Percentiles rank a stretch among this genome's conserved stretches.
Evolutionary conservation across 108 stramenopile species (phyloP).

Genomic region (Poteriospumella lacustris): DNA sequence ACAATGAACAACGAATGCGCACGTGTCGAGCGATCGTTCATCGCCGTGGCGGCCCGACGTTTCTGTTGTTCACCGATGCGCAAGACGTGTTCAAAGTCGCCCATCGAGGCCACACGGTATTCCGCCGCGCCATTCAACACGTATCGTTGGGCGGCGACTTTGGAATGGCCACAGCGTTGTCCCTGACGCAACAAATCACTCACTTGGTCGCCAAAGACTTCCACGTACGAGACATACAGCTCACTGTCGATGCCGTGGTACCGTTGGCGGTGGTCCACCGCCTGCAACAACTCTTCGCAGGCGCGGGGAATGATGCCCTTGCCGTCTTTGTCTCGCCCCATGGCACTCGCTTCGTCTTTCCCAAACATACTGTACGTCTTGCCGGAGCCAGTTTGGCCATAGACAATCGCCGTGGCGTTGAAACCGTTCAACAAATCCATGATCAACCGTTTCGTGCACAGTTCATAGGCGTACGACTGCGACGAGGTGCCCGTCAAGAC

Average conservation of each 20-base stretch:
- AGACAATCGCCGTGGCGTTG: slow-evolving; percentile 62
- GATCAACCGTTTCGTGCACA: slow-evolving; percentile 41
- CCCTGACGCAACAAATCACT: slow-evolving; percentile 55
- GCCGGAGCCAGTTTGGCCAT: slow-evolving; percentile 67
- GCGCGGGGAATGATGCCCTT: slow-evolving; percentile 39
- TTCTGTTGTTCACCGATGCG: slow-evolving; percentile 51
- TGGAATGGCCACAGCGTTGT: slow-evolving; percentile 48
- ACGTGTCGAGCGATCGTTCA: slow-evolving; percentile 62
- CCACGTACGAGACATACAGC: slow-evolving; percentile 55
- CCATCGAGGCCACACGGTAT: slow-evolving; percentile 34
- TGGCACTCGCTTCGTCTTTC: neutral
- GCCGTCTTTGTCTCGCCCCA: no score
- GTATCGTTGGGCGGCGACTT: slow-evolving; percentile 58
- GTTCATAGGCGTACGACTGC: slow-evolving; percentile 52
- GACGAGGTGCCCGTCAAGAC: slow-evolving; percentile 42
- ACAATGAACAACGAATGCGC: slow-evolving; percentile 64
- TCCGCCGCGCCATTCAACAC: slow-evolving; percentile 57
- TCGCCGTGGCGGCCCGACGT: slow-evolving; percentile 60
- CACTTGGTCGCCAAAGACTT: slow-evolving; percentile 62
- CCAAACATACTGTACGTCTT: slow-evolving; percentile 72
- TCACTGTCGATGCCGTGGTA: slow-evolving; percentile 35
- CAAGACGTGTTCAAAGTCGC: slow-evolving; percentile 42
- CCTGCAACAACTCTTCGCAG: slow-evolving; percentile 50
- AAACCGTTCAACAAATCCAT: slow-evolving; percentile 57
- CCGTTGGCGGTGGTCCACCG: slow-evolving; percentile 33